These are phyloP conservation scores for Thalassiosira mediterranea DNA, from an alignment of 352 stramenopile species.

Conservation along the genomic window DNA sequence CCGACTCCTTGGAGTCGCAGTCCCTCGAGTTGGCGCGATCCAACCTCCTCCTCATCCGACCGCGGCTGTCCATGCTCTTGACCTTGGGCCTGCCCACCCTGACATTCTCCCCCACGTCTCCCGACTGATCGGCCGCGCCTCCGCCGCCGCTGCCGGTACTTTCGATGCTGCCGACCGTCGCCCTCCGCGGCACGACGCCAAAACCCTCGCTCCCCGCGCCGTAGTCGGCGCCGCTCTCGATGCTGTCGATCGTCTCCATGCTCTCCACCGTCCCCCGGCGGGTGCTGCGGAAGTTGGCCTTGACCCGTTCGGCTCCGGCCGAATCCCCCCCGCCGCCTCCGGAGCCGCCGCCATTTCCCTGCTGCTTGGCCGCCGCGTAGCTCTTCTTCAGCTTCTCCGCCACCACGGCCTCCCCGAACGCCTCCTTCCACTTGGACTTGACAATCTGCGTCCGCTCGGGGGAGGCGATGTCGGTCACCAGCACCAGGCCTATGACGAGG, in stretches of 20 bases:
- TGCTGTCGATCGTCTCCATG: constrained; percentile 76
- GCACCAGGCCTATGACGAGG: constrained; percentile 47
- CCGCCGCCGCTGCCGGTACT: too few relatives aligned
- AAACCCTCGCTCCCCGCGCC: too few relatives aligned
- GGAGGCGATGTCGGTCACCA: constrained; percentile 54
- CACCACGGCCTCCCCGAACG: constrained; percentile 34
- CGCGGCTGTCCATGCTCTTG: too few relatives aligned
- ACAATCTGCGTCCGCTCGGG: constrained; percentile 50
- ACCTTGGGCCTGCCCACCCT: too few relatives aligned
- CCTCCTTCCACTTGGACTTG: constrained; percentile 54
- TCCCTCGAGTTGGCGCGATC: too few relatives aligned
- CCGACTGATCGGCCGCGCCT: too few relatives aligned
- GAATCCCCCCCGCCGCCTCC: background rate
- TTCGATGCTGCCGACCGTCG: too few relatives aligned
- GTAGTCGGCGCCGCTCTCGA: constrained; percentile 73
- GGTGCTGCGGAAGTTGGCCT: background rate
- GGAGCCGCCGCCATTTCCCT: background rate
- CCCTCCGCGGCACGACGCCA: too few relatives aligned
- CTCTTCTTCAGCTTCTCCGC: constrained; percentile 7
- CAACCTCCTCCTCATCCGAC: too few relatives aligned
- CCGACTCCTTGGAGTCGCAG: too few relatives aligned
- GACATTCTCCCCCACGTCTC: too few relatives aligned
- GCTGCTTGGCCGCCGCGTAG: background rate
- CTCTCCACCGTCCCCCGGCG: constrained; percentile 1
- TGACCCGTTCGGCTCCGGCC: constrained; percentile 9